Percentiles rank a stretch among this genome's conserved stretches.
phyloP scores from a whole-genome alignment of 2,329 filamentous ascomycete genomes.

The Trichoderma sp. region DNA sequence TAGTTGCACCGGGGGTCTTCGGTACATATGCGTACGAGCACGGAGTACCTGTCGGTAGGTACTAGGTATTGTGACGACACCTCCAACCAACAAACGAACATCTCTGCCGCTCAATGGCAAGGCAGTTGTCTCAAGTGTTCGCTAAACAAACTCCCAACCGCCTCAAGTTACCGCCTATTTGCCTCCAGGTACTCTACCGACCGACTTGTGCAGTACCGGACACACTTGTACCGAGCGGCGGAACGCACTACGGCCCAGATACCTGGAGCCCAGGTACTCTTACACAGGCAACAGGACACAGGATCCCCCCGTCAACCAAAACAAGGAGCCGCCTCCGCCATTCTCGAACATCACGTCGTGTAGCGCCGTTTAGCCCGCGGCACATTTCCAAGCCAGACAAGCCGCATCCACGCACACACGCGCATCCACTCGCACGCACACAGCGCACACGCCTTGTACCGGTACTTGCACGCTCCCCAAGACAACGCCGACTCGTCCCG shows the following conservation, averaged over 20 bases:
- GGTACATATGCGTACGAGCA: not conserved
- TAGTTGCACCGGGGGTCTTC: not conserved
- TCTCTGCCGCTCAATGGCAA: not conserved
- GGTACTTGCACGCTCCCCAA: not conserved
- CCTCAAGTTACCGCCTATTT: not conserved
- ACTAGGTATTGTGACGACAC: not conserved
- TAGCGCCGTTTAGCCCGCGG: conserved; percentile 14
- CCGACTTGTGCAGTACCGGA: not conserved
- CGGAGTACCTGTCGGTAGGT: not conserved
- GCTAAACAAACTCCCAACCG: not conserved
- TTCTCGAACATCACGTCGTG: conserved; percentile 3
- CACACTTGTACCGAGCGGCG: not conserved
- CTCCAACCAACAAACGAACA: not conserved
- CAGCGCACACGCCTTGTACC: not conserved
- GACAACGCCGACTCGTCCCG: conserved; percentile 6
- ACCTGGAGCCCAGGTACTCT: not conserved
- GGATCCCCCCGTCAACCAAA: not conserved
- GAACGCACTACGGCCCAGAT: not conserved
- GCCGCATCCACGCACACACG: not conserved
- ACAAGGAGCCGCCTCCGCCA: conserved; percentile 1
- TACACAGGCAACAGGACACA: not conserved
- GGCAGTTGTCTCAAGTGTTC: not conserved
- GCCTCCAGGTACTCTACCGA: not conserved
- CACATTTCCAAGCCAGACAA: not conserved
- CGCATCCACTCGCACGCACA: not conserved